Conservation (phyloP, 2,329 filamentous ascomycete genomes). For the Trichoderma sp. region DNA sequence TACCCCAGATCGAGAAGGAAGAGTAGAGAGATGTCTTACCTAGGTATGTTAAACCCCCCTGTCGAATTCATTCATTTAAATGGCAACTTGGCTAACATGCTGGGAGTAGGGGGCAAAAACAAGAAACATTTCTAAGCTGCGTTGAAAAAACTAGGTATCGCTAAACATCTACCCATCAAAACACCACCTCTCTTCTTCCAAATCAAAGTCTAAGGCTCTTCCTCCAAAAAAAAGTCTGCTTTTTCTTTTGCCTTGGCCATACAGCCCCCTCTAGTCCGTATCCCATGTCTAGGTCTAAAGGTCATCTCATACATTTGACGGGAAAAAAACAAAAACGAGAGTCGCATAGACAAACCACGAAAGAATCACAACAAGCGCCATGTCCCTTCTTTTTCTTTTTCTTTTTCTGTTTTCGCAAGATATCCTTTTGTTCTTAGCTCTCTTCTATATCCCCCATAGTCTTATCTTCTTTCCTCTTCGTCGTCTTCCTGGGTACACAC, state of each 20-base stretch:
- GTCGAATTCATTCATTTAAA: background rate
- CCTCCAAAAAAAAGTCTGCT: background rate
- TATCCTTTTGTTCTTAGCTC: background rate
- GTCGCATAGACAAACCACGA: background rate
- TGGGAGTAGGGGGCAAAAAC: background rate
- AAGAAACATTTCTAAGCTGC: constrained; percentile 2
- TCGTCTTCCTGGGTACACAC: background rate
- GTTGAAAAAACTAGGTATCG: constrained; percentile 11
- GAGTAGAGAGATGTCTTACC: background rate
- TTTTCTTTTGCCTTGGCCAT: background rate
- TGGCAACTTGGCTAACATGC: background rate
- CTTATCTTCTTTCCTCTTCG: background rate
- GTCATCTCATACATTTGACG: constrained; percentile 1
- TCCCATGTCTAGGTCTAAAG: constrained; percentile 17
- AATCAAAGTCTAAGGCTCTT: background rate
- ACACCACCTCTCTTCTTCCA: background rate
- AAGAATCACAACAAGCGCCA: background rate
- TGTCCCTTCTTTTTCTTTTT: background rate
- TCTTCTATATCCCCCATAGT: constrained; percentile 1
- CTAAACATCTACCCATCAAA: background rate
- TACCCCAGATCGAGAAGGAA: background rate
- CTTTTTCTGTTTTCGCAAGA: background rate
- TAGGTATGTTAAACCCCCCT: background rate
- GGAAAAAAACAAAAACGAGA: background rate
- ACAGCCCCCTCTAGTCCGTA: constrained; percentile 10